Percentiles rank a stretch among this genome's conserved stretches.
Evolutionary conservation across 2,329 filamentous ascomycete species (phyloP).

Genomic region (Alternaria incomplexa): DNA sequence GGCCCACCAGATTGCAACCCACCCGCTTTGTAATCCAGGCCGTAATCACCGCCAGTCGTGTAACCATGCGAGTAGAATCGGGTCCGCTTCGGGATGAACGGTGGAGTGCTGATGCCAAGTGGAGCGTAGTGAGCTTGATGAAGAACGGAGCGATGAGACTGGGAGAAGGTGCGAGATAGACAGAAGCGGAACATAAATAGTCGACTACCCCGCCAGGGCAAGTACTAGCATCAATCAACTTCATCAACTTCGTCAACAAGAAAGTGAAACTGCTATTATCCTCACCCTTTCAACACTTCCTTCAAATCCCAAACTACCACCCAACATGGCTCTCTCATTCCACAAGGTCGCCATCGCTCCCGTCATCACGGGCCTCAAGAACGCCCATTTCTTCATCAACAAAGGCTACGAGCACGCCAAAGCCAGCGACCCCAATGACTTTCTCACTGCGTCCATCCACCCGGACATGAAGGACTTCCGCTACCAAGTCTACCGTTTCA

Average conservation of each 20-base stretch:
- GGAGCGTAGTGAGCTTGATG: neutral
- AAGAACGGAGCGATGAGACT: too few relatives aligned
- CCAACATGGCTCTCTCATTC: conserved; percentile 32
- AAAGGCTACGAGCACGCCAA: conserved; percentile 53
- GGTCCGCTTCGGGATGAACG: neutral
- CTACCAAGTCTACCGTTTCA: conserved; percentile 57
- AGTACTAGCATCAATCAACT: neutral
- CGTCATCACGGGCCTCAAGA: conserved; percentile 53
- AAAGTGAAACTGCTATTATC: neutral
- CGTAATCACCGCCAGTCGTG: neutral
- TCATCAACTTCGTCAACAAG: neutral
- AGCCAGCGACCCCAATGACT: conserved; percentile 43
- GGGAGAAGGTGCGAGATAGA: neutral
- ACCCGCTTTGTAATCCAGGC: neutral
- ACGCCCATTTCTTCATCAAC: conserved; percentile 51
- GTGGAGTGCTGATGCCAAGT: neutral
- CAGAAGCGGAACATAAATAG: neutral
- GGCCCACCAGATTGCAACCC: neutral
- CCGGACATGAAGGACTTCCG: conserved; percentile 58
- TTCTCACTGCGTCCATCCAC: conserved; percentile 52
- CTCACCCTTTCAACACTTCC: neutral
- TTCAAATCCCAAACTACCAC: neutral
- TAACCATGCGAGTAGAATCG: neutral
- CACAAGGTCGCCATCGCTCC: conserved; percentile 50
- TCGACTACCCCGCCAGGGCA: neutral